A percentile compares a stretch with the other conserved stretches of the same genome.
Evolutionary conservation across 192 early-diverging fungal species (phyloP).

Genomic region (Lobosporangium transversale): DNA sequence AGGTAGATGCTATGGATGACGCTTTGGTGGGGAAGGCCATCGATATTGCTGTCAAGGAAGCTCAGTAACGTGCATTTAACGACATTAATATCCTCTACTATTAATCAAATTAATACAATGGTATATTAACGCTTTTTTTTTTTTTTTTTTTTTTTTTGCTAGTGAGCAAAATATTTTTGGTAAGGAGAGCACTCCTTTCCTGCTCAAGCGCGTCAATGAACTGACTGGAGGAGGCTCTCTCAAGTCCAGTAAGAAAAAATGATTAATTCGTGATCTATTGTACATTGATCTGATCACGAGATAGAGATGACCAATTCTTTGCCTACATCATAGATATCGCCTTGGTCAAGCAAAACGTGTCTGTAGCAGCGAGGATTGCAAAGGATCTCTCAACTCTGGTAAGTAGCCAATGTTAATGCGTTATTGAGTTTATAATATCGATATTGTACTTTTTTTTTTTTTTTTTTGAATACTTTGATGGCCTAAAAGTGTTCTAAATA

Average conservation of each 20-base stretch:
- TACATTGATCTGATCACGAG: neutral
- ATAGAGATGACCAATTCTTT: neutral
- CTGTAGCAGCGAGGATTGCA: constrained; percentile 84
- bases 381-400: constrained; percentile 55
- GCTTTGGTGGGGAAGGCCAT: constrained; percentile 76
- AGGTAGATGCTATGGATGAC: constrained; percentile 67
- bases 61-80: too few relatives aligned
- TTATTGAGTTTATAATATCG: neutral
- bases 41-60: constrained; percentile 74
- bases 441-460: neutral
- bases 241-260: constrained; percentile 69
- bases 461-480: too few relatives aligned
- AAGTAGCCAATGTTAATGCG: neutral
- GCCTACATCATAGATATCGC: constrained; percentile 75
- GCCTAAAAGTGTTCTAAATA: neutral
- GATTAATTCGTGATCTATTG: neutral
- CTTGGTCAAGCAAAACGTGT: constrained; percentile 92
- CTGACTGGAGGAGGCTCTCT: constrained; percentile 87
- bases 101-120: too few relatives aligned
- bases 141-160: constrained; percentile 4
- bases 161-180: constrained; percentile 74
- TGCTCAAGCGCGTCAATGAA: constrained; percentile 86
- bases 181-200: constrained; percentile 93
- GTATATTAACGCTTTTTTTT: neutral
- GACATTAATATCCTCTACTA: too few relatives aligned